A percentile compares a stretch with the other conserved stretches of the same genome.
Evolutionary conservation across 2,329 filamentous ascomycete genomes (phyloP).

Genomic region (Ophiocordyceps sinensis): DNA sequence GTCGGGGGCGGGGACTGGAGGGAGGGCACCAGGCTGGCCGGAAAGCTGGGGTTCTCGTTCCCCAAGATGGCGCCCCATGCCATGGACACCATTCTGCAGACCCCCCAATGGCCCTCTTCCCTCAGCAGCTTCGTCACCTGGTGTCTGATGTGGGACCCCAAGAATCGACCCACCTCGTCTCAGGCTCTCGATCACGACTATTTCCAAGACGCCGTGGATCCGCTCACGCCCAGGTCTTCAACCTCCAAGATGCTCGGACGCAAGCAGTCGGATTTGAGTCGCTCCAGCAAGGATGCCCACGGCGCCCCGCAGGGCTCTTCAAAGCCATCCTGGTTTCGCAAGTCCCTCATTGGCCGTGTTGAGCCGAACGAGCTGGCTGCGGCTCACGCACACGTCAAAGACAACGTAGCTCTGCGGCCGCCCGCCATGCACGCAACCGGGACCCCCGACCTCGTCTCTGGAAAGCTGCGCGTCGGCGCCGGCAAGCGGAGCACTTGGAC

Average conservation of each 20-base stretch:
- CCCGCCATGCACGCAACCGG: slow-evolving; percentile 27
- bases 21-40: slow-evolving; percentile 80
- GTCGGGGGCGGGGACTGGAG: slow-evolving; percentile 97
- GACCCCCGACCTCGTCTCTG: slow-evolving; percentile 21
- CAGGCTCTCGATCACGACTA: slow-evolving; percentile 95
- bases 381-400: slow-evolving; percentile 31
- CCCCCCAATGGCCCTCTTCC: slow-evolving; percentile 81
- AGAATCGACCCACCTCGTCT: slow-evolving; percentile 74
- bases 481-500: slow-evolving; percentile 89
- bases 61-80: slow-evolving; percentile 98
- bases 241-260: slow-evolving; percentile 71
- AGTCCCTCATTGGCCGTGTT: slow-evolving; percentile 75
- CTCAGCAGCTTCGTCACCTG: slow-evolving; percentile 91
- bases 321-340: slow-evolving; percentile 94
- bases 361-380: slow-evolving; percentile 50
- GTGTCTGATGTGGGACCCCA: slow-evolving; percentile 99
- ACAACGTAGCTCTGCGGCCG: slow-evolving; percentile 27
- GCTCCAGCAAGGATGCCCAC: slow-evolving; percentile 44
- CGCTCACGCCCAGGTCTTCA: slow-evolving; percentile 80
- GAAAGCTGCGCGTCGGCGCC: slow-evolving; percentile 29
- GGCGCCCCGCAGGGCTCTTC: slow-evolving; percentile 48
- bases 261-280: slow-evolving; percentile 75
- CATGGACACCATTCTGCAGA: slow-evolving; percentile 83
- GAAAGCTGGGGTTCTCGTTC: slow-evolving; percentile 96
- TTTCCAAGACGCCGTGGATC: slow-evolving; percentile 84